phyloP scores from a whole-genome alignment of 2,329 filamentous ascomycete genomes.

The Cordyceps javanica region DNA sequence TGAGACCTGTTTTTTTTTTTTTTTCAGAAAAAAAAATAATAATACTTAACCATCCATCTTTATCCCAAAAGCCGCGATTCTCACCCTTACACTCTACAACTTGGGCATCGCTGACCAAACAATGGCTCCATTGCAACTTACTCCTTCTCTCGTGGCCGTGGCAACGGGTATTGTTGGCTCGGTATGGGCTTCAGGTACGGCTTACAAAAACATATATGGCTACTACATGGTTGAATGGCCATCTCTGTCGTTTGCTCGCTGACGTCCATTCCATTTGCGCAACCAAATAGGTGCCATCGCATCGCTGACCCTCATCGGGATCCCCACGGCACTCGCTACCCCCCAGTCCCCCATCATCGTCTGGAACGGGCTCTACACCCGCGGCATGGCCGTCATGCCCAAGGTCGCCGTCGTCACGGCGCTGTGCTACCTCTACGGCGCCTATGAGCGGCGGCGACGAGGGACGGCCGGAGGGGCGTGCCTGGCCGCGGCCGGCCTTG shows the following conservation, averaged over 20 bases:
- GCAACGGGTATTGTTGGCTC: neutral
- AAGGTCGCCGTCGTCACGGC: constrained; percentile 26
- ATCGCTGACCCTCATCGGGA: neutral
- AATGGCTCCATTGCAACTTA: neutral
- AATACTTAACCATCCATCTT: too few relatives aligned
- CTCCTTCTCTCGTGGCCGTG: neutral
- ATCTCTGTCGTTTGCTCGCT: neutral
- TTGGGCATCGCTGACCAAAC: neutral
- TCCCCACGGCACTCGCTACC: neutral
- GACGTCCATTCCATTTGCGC: neutral
- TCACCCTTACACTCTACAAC: neutral
- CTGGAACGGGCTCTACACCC: constrained; percentile 32
- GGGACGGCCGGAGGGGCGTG: neutral
- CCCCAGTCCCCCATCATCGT: constrained; percentile 10
- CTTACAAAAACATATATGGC: too few relatives aligned
- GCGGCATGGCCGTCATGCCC: constrained; percentile 31
- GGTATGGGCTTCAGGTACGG: neutral
- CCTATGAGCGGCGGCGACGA: neutral
- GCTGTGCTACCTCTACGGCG: constrained; percentile 4
- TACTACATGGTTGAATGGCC: neutral
- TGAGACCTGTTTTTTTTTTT: too few relatives aligned
- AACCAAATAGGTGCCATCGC: neutral
- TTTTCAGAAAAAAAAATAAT: too few relatives aligned
- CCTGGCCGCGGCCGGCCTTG: neutral
- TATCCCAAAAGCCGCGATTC: neutral